These are phyloP conservation scores for Pythium dissotocum DNA, from an alignment of 352 stramenopile genomes.

Conservation along the genomic window DNA sequence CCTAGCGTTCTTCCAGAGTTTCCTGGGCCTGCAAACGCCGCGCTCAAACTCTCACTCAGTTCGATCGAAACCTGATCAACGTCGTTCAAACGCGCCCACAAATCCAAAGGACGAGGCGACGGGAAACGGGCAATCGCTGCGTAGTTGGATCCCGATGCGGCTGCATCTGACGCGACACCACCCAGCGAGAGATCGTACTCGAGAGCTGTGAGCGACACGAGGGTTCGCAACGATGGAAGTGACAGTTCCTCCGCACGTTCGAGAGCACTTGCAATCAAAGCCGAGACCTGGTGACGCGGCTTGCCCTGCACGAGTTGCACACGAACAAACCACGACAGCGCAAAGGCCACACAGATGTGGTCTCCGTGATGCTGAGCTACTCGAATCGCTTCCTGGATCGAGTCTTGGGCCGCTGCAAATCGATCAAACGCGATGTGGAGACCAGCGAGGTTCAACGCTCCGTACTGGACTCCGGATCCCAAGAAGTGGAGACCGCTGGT, in stretches of 20 bases:
- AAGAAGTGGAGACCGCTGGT: conserved; percentile 48
- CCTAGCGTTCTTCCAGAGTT: conserved; percentile 19
- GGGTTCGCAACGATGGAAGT: conserved; percentile 50
- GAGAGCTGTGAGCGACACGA: conserved; percentile 47
- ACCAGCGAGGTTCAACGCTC: conserved; percentile 86
- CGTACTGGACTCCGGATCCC: conserved; percentile 87
- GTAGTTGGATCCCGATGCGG: background rate
- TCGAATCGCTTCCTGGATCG: conserved; percentile 91
- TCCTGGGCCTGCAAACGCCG: background rate
- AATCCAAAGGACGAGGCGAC: conserved; percentile 22
- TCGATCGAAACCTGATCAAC: conserved; percentile 15
- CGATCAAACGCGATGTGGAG: conserved; percentile 89
- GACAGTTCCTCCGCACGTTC: conserved; percentile 60
- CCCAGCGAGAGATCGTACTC: conserved; percentile 53
- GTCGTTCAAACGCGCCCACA: conserved; percentile 25
- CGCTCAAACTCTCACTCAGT: conserved; percentile 17
- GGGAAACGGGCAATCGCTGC: conserved; percentile 16
- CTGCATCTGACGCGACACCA: background rate
- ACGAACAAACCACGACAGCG: conserved; percentile 85
- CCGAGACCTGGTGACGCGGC: conserved; percentile 48
- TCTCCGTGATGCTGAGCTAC: conserved; percentile 93
- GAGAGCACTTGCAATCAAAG: conserved; percentile 52
- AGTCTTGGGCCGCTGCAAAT: conserved; percentile 70
- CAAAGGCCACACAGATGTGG: conserved; percentile 91
- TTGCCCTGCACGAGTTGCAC: conserved; percentile 66